Evolutionary conservation across 805 yeast species (phyloP).

Genomic region (Candida vaughaniae): DNA sequence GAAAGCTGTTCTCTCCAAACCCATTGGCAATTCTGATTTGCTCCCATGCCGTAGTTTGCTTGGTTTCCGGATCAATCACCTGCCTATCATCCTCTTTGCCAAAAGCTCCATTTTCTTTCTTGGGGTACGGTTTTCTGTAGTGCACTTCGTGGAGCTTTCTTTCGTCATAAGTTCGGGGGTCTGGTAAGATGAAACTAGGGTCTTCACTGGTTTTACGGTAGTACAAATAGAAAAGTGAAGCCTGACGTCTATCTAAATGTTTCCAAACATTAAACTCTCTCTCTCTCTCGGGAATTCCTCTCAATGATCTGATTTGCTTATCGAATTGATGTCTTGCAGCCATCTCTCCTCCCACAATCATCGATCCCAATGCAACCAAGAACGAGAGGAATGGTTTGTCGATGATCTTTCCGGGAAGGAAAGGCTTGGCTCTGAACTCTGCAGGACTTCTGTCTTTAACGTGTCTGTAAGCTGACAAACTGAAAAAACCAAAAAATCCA

Average conservation of each 20-base stretch:
- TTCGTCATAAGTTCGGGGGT: slow-evolving; percentile 45
- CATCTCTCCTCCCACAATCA: slow-evolving; percentile 26
- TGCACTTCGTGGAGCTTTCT: slow-evolving; percentile 28
- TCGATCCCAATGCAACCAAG: slow-evolving; percentile 26
- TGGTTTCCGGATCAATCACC: slow-evolving; percentile 2
- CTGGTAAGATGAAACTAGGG: slow-evolving; percentile 51
- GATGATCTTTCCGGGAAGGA: slow-evolving; percentile 12
- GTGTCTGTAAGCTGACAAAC: slow-evolving; percentile 28
- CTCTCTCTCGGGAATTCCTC: slow-evolving; percentile 9
- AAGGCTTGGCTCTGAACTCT: not conserved
- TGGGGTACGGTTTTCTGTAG: slow-evolving; percentile 16
- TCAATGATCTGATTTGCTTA: slow-evolving; percentile 17
- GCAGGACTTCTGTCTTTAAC: not conserved
- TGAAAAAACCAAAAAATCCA: slow-evolving; percentile 25
- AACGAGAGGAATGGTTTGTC: slow-evolving; percentile 35
- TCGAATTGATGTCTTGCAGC: slow-evolving; percentile 22
- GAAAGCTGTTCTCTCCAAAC: slow-evolving; percentile 2
- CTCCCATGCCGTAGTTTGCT: slow-evolving; percentile 28
- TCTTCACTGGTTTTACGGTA: slow-evolving; percentile 51
- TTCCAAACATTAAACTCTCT: slow-evolving; percentile 32
- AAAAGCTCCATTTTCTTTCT: not conserved
- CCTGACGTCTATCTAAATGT: slow-evolving; percentile 34
- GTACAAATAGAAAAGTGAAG: slow-evolving; percentile 43
- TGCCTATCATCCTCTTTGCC: slow-evolving; percentile 4
- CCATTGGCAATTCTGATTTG: slow-evolving; percentile 31